Base-by-base conservation (phyloP, 2,329 filamentous ascomycete genomes). In the Dothiorella sarmentorum region DNA sequence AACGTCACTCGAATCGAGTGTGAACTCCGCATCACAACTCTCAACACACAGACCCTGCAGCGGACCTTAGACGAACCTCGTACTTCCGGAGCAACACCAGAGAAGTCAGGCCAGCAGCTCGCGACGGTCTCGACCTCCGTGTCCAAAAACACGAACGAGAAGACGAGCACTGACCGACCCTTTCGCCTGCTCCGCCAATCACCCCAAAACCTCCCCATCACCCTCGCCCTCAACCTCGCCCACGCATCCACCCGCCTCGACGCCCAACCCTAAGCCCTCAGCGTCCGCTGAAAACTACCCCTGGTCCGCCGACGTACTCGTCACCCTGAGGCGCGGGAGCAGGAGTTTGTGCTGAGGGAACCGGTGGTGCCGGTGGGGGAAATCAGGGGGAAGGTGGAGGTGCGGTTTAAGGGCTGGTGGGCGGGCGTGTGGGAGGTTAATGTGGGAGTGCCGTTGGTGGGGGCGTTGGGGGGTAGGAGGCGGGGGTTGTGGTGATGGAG, bases 351-450 rank as follows among this genome's bases (percentile, higher is more conserved):
- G 3, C 69, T 76, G 29, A 63, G 69, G 37, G 68, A 67, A 59
- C 70, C 72, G 1, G 75, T 72, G 69, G 69, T 75, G 65, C 69
- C 71, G 4, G 62, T 68, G 18, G 64, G 74, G 62, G 70, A 67
- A 11, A 64, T 76, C 13, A 63, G 66, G 24, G 69, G 66, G 1
- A 72, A 72, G 63, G 68, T 66, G 26, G 73, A 68, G 0, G 68
- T 71, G 1, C 75, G 74, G 74, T 66, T 72, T 18, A 68, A 63
- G 45, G 53, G 63, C 6, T 4, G 20, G 27, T 22, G 18, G 29
- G n/a, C 29, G 45, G n/a, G n/a, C 13, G 27, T 51, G 45, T 51
- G 45, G 45, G 67, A 63, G 3, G 43, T n/a, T 13, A 18, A 29
- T 13, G 26, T 2, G 4, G 26, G 26, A 4, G 24, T 9, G 26